phyloP scores from a whole-genome alignment of 805 yeast genomes.

The Candida oleophila region DNA sequence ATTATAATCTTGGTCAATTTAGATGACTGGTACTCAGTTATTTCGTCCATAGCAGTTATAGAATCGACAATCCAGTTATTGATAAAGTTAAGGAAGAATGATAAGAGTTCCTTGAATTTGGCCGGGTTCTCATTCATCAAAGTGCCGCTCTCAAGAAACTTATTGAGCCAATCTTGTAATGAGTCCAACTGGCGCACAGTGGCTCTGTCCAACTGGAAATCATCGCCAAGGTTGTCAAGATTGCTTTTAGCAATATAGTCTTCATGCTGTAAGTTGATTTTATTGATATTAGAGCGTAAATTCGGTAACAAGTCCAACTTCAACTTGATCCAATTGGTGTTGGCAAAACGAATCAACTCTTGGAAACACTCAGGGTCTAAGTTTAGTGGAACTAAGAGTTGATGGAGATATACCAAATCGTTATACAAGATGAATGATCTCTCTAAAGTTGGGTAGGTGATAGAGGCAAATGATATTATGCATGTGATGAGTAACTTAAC shows the following conservation, averaged over 20 bases:
- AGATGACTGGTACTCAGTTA: conserved; percentile 34
- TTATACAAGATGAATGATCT: conserved; percentile 35
- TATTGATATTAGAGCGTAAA: conserved; percentile 18
- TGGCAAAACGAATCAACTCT: conserved; percentile 16
- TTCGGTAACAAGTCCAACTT: conserved; percentile 4
- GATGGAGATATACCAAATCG: conserved; percentile 28
- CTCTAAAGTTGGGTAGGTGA: conserved; percentile 30
- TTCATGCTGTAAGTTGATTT: conserved; percentile 16
- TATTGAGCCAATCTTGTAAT: conserved; percentile 23
- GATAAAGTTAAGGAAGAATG: conserved; percentile 25
- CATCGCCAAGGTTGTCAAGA: conserved; percentile 11
- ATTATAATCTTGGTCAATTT: conserved; percentile 28
- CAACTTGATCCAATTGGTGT: conserved; percentile 15
- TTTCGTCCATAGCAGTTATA: conserved; percentile 26
- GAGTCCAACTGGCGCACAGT: conserved; percentile 17
- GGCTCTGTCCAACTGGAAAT: conserved; percentile 18
- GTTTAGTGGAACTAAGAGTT: conserved; percentile 7
- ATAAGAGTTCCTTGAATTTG: conserved; percentile 26
- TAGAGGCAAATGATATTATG: conserved; percentile 28
- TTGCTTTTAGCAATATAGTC: conserved; percentile 8
- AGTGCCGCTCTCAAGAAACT: conserved; percentile 16
- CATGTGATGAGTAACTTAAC: conserved; percentile 24
- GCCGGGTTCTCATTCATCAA: conserved; percentile 24
- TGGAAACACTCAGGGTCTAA: not conserved
- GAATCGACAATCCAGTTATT: conserved; percentile 27